Percentiles rank a stretch among this genome's conserved stretches.
phyloP scores from a whole-genome alignment of 345 rosid species.

The Eucalyptus leucophloia region DNA sequence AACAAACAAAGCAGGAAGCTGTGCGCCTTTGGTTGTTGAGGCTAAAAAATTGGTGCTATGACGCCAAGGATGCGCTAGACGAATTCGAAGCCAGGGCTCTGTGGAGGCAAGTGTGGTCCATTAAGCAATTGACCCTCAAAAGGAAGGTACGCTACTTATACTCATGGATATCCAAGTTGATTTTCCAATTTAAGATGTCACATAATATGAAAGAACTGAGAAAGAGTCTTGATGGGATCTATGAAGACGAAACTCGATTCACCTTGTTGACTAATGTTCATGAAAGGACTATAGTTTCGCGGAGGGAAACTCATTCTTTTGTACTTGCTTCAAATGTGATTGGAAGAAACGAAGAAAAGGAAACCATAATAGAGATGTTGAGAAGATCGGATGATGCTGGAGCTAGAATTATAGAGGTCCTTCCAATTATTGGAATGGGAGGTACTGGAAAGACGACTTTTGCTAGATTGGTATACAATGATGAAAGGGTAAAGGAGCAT shows the following conservation, averaged over 20 bases:
- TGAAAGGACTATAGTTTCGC: accelerated
- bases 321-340: accelerated
- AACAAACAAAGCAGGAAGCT: accelerated
- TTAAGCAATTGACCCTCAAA: too few species aligned
- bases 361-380: accelerated
- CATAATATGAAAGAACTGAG: too few species aligned
- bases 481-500: not conserved
- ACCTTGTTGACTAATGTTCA: accelerated
- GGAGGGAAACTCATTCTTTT: too few species aligned
- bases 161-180: accelerated
- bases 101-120: too few species aligned
- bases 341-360: accelerated
- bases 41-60: too few species aligned
- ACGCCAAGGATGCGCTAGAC: accelerated
- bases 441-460: conserved; percentile 2
- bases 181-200: too few species aligned
- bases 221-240: too few species aligned
- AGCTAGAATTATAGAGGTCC: not conserved
- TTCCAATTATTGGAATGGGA: not conserved
- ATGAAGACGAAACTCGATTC: accelerated
- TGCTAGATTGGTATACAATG: not conserved
- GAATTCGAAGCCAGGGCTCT: too few species aligned
- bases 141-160: too few species aligned
- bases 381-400: accelerated
- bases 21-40: too few species aligned